A percentile compares a stretch with the other conserved stretches of the same genome.
Conservation (phyloP, 1,284 basidiomycete genomes). For the Puccinia hordei region DNA sequence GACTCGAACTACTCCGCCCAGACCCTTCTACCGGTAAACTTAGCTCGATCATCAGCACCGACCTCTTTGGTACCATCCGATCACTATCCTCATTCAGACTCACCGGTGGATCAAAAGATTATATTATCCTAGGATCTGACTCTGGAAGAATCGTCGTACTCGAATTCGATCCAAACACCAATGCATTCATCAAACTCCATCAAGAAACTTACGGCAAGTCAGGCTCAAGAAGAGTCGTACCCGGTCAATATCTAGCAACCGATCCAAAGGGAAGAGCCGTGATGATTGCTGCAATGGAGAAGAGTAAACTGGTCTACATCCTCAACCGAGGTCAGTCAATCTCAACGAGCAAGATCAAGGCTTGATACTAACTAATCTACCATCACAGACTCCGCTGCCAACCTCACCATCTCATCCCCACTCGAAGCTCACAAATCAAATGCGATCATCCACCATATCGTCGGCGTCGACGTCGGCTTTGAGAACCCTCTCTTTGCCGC, state of each 20-base stretch:
- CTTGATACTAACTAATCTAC: no score
- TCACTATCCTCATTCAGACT: conserved; percentile 83
- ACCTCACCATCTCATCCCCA: conserved; percentile 91
- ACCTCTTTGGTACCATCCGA: conserved; percentile 86
- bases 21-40: conserved; percentile 85
- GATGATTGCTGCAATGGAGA: conserved; percentile 85
- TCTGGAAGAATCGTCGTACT: conserved; percentile 88
- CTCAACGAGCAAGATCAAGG: conserved; percentile 58
- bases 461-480: conserved; percentile 91
- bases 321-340: conserved; percentile 53
- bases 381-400: conserved; percentile 77
- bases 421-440: conserved; percentile 91
- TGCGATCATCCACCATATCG: conserved; percentile 85
- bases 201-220: conserved; percentile 95
- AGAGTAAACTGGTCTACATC: conserved; percentile 72
- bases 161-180: conserved; percentile 82
- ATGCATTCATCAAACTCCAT: conserved; percentile 82
- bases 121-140: conserved; percentile 90
- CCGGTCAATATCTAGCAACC: conserved; percentile 87
- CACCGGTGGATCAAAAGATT: conserved; percentile 94
- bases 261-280: conserved; percentile 92
- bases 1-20: conserved; percentile 81
- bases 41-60: conserved; percentile 73
- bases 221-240: conserved; percentile 84
- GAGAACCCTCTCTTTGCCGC: conserved; percentile 95